Evolutionary conservation across 106 monocot species (phyloP).

Genomic region (Alisma plantagoaquatica): DNA sequence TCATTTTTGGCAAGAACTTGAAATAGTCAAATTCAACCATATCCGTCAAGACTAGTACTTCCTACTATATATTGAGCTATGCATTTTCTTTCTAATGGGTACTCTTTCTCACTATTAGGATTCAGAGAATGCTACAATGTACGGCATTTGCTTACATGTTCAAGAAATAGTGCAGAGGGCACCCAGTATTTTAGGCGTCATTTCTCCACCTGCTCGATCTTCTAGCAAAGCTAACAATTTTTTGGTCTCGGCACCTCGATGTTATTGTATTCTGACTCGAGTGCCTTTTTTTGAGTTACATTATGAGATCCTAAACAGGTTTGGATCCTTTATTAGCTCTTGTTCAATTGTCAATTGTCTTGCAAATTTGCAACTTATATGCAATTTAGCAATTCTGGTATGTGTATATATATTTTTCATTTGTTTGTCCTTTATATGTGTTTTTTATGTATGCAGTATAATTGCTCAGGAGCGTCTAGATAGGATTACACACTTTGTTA

Average conservation of each 20-base stretch:
- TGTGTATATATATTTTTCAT: too few relatives aligned
- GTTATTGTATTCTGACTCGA: slow-evolving; percentile 90
- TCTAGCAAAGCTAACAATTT: slow-evolving; percentile 51
- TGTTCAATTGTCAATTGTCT: too few relatives aligned
- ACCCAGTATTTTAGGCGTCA: slow-evolving; percentile 71
- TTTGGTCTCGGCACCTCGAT: slow-evolving; percentile 92
- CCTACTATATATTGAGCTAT: not conserved
- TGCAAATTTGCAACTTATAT: too few relatives aligned
- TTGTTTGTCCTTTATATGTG: too few relatives aligned
- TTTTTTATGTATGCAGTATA: slow-evolving; percentile 43
- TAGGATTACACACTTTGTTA: slow-evolving; percentile 79
- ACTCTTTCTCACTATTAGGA: slow-evolving; percentile 22
- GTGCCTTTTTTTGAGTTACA: slow-evolving; percentile 98
- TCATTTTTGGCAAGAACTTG: not conserved
- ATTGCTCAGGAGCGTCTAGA: slow-evolving; percentile 91
- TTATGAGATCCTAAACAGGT: slow-evolving; percentile 99
- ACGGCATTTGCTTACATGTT: slow-evolving; percentile 87
- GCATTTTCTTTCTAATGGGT: not conserved
- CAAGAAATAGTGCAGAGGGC: slow-evolving; percentile 91
- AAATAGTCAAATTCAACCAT: not conserved
- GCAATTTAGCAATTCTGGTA: too few relatives aligned
- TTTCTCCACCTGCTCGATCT: slow-evolving; percentile 36
- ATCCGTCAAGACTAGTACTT: not conserved
- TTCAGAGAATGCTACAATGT: slow-evolving; percentile 74
- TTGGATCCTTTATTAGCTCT: slow-evolving; percentile 3